Conservation (phyloP, 345 rosid genomes). For the Gossypium raimondii region DNA sequence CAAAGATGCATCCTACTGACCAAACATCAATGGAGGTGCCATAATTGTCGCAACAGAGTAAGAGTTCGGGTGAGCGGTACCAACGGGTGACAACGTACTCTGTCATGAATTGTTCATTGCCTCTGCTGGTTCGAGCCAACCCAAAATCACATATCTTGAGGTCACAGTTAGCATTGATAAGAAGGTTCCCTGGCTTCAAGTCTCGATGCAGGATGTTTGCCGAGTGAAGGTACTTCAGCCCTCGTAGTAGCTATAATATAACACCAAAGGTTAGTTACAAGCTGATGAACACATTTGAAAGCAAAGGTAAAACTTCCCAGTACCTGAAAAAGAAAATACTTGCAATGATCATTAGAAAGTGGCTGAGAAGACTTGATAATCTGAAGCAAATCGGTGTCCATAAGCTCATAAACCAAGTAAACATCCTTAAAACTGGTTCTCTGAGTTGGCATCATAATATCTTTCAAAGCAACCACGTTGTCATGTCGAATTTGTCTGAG, state of each 20-base stretch:
- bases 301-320: too few species aligned
- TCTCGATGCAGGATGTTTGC: slow-evolving; percentile 89
- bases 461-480: slow-evolving; percentile 76
- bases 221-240: slow-evolving; percentile 85
- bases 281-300: background rate
- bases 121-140: slow-evolving; percentile 65
- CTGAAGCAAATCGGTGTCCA: background rate
- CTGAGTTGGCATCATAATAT: slow-evolving; percentile 70
- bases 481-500: slow-evolving; percentile 76
- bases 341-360: background rate
- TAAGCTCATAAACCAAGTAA: slow-evolving; percentile 65
- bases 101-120: slow-evolving; percentile 75
- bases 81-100: slow-evolving; percentile 86
- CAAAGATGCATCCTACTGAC: slow-evolving; percentile 95
- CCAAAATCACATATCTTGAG: slow-evolving; percentile 89
- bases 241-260: slow-evolving; percentile 54
- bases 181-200: slow-evolving; percentile 83
- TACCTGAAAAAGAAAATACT: background rate
- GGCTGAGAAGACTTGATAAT: background rate
- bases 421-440: slow-evolving; percentile 67
- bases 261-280: too few species aligned
- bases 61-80: slow-evolving; percentile 94
- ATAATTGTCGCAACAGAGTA: slow-evolving; percentile 75
- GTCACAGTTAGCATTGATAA: slow-evolving; percentile 72
- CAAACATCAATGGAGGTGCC: slow-evolving; percentile 83